Conservation (phyloP, 2,329 filamentous ascomycete species). For the Cercospora sojina region DNA sequence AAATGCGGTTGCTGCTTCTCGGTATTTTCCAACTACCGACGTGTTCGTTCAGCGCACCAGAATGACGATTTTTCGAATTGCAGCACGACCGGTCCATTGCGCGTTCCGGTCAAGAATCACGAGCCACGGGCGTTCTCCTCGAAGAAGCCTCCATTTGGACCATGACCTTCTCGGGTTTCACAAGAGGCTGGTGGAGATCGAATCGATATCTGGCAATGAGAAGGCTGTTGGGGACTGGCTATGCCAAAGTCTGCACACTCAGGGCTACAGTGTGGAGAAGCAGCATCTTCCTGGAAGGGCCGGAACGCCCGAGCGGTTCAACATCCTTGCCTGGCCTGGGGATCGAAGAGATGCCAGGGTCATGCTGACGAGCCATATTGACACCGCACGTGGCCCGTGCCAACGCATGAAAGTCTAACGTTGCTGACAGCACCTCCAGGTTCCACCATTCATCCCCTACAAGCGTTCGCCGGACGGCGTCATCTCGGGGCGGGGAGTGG, state of each 20-base stretch:
- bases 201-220: not conserved
- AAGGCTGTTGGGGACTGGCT: not conserved
- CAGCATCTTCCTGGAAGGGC: not conserved
- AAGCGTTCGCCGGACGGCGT: slow-evolving; percentile 44
- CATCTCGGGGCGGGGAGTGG: slow-evolving; percentile 66
- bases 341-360: not conserved
- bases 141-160: not conserved
- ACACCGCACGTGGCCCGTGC: not conserved
- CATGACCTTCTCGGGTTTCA: not conserved
- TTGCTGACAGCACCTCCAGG: slow-evolving; percentile 35
- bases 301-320: not conserved
- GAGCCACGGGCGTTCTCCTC: not conserved
- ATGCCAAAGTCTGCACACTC: not conserved
- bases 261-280: not conserved
- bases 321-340: not conserved
- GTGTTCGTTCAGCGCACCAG: no score
- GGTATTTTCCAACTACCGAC: no score
- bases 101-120: not conserved
- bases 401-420: not conserved
- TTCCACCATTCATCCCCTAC: slow-evolving; percentile 68
- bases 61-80: no score
- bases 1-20: no score
- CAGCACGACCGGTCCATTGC: not conserved
- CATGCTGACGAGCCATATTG: not conserved
- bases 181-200: not conserved